Percentiles rank a stretch among this genome's conserved stretches.
phyloP scores from a whole-genome alignment of 331 rosid genomes.

The Phaseolus coccineus region DNA sequence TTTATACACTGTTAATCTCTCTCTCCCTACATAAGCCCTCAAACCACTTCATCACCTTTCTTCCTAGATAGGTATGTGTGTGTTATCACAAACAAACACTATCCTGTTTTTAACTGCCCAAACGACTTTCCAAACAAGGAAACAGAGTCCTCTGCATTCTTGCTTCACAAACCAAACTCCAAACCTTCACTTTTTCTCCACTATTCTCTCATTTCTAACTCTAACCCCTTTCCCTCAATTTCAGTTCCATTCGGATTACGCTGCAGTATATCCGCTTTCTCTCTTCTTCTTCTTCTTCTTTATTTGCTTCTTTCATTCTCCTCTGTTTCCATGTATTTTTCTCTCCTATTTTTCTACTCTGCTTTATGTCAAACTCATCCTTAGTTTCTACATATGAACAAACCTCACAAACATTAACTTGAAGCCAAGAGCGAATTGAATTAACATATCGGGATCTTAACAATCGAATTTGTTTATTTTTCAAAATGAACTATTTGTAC shows the following conservation, averaged over 20 bases:
- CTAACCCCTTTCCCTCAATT: not conserved
- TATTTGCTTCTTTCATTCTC: not conserved
- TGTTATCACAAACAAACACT: not conserved
- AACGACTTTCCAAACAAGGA: slow-evolving; percentile 55
- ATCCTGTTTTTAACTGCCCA: slow-evolving; percentile 34
- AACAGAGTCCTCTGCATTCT: slow-evolving; percentile 18
- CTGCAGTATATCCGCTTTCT: not conserved
- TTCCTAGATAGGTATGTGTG: not conserved
- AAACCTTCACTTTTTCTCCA: slow-evolving; percentile 7
- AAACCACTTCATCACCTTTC: not conserved
- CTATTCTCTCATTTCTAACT: not conserved
- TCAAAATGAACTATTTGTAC: slow-evolving; percentile 55
- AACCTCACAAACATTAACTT: not conserved
- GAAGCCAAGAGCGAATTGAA: not conserved
- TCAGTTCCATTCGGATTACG: not conserved
- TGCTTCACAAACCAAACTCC: not conserved
- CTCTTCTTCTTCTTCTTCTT: not conserved
- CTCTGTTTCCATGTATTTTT: slow-evolving; percentile 9
- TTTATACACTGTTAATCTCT: not conserved
- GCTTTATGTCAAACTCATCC: not conserved
- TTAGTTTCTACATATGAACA: not conserved
- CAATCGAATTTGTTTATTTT: not conserved
- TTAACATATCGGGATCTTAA: not conserved
- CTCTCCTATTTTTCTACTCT: not conserved
- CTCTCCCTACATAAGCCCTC: slow-evolving; percentile 36